Evolutionary conservation across 441 rosid species (phyloP), one percentile per base, ranked within the genome.

Genomic region (Lepidium campestre): DNA sequence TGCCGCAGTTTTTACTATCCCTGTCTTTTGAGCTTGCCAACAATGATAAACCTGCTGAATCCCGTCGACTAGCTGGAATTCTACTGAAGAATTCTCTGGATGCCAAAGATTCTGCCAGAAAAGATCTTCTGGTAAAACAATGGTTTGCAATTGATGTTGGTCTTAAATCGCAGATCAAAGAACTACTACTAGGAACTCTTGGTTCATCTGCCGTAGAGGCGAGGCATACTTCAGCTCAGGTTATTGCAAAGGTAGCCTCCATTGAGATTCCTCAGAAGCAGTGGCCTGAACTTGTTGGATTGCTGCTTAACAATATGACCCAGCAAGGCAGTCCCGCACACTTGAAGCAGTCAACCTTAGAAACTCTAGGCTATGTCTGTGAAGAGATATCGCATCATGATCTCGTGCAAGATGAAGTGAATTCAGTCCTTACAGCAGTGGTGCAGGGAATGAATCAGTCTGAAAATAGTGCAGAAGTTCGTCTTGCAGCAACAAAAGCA

Each of bases 391-490:
- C 95, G 10, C 87, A 87, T 66, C 80, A 87, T 65, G 90, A 85
- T 76, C 86, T 91, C 20, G 83, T 76, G 65, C 96, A 91, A 73
- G 91, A 87, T 41, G 96, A 89, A 74, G 97, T 93, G 52, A 93
- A 88, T 57, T 77, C 86, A 48, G 86, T 93, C 45, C 96, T 93
- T 27, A 90, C 96, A 45, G 96, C 98, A 35, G 97, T 93, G 57
- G 98, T 93, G 45, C 97, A 93, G 74, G 98, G 98, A 74, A 93
- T 93, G 98, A 90, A 77, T 75, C 78, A 75, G 76, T 71, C 89
- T 55, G 96, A 80, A 70, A 80, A 81, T 48, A 71, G 82, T 48
- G 79, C 80, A 56, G 96, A 90, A 57, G 90, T 93, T 49, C 86
- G 96, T 55, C 91, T 88, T 62, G 93, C 96, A 14, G 96, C 98